A percentile compares a stretch with the other conserved stretches of the same genome.
Conservation (phyloP, 768 basidiomycete genomes). For the Trichaptum fuscoviolaceum region DNA sequence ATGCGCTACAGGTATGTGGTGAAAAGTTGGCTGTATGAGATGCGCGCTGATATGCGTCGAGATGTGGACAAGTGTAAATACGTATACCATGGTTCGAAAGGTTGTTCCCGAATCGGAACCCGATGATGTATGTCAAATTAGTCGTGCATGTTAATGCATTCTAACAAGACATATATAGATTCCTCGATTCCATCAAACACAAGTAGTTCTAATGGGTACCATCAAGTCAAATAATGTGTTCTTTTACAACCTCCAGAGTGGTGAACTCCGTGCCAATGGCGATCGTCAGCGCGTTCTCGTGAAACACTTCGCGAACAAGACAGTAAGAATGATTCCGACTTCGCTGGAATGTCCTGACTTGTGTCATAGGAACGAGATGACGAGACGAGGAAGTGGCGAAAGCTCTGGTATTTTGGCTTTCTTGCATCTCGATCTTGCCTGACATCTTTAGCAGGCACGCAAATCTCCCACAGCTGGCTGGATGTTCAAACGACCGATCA, state of each 20-base stretch:
- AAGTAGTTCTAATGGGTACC: not conserved
- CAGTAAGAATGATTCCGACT: not conserved
- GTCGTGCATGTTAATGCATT: too few relatives aligned
- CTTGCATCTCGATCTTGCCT: not conserved
- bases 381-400: not conserved
- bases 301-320: not conserved
- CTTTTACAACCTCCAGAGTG: not conserved
- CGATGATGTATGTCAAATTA: too few relatives aligned
- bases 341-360: not conserved
- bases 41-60: too few relatives aligned
- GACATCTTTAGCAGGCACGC: not conserved
- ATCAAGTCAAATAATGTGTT: not conserved
- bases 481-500: not conserved
- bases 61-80: too few relatives aligned
- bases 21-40: too few relatives aligned
- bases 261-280: not conserved
- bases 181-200: not conserved
- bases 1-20: too few relatives aligned
- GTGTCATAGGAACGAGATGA: not conserved
- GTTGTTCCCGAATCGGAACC: too few relatives aligned
- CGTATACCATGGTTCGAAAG: too few relatives aligned
- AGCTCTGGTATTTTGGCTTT: not conserved
- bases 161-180: not conserved
- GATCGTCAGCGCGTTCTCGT: not conserved
- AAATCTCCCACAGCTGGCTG: not conserved